Base-by-base conservation (phyloP, 805 yeast species). In the Saccharomycopsis oosterbeekiorum region DNA sequence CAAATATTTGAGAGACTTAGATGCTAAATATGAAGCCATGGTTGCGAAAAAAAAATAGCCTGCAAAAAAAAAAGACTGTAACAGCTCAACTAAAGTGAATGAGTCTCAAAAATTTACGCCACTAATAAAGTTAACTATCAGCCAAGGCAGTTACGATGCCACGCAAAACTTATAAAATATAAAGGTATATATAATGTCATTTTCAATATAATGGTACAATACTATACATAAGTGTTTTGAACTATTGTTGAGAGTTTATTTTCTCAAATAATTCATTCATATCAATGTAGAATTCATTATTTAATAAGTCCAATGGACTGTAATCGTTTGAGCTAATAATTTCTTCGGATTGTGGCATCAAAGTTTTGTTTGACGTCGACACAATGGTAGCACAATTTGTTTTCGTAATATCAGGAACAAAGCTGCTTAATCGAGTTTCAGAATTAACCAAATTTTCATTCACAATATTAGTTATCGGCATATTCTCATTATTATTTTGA, bases 271-370 rank as follows among this genome's bases (percentile, higher is more conserved):
- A 34, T 15, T 59, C 64, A 17, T 62, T 55, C 43, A 62, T 56
- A 55, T 62, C 62, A 55, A 62, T 62, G 41, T 62, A 56, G 36
- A 62, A 62, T 15, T 62, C 64, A 15, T 59, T 60, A n/a, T 26
- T 29, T 15, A 57, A 42, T 47, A 62, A 36, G 34, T 62, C 51
- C 58, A 62, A 57, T 1, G 64, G 62, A 39, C 60, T 50, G 42
- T 56, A 62, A 14, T 56, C 55, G 15, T 24, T 41, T n/a, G 51
- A 21, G 12, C 43, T 40, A 54, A 54, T 9, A 2, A 21, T 12
- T 24, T 54, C 41, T 34, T 54, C 40, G 12, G 41, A 29, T 54
- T 29, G 56, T 5, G 40, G 21, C 9, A 34, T 6, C 4, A 19
- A 36, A 10, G 26, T 29, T 34, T 54, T 54, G 19, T 17, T 37